Evolutionary conservation across 352 stramenopile species (phyloP).

Genomic region (Discostella stelligera): DNA sequence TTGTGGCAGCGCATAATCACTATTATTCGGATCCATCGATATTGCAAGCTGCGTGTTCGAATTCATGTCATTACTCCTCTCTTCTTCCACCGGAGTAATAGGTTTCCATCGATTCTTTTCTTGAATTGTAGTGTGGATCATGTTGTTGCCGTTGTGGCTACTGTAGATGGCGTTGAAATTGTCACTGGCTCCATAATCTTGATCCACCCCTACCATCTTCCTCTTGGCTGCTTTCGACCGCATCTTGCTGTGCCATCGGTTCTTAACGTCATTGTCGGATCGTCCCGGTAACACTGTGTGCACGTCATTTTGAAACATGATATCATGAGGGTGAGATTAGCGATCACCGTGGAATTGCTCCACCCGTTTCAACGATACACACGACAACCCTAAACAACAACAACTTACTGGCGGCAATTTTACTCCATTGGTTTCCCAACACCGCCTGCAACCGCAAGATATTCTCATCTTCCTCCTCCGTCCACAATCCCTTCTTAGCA

Average conservation of each 20-base stretch:
- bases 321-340: too few species aligned
- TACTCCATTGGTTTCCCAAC: slow-evolving; percentile 57
- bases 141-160: not conserved
- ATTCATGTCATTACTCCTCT: not conserved
- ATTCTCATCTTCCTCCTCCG: slow-evolving; percentile 51
- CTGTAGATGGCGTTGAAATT: not conserved
- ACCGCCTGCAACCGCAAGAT: slow-evolving; percentile 22
- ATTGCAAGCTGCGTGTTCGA: not conserved
- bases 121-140: not conserved
- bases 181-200: not conserved
- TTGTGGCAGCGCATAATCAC: not conserved
- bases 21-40: not conserved
- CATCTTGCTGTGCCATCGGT: slow-evolving; percentile 81
- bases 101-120: slow-evolving; percentile 6
- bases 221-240: slow-evolving; percentile 2
- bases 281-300: slow-evolving; percentile 85
- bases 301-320: too few species aligned
- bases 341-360: too few species aligned
- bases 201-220: not conserved
- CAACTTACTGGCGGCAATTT: slow-evolving; percentile 13
- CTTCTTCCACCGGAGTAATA: not conserved
- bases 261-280: slow-evolving; percentile 96
- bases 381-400: slow-evolving; percentile 2
- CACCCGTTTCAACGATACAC: not conserved
- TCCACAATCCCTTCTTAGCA: slow-evolving; percentile 94